Evolutionary conservation across 208 protist species (phyloP).

Genomic region (Crithidia mellificae): DNA sequence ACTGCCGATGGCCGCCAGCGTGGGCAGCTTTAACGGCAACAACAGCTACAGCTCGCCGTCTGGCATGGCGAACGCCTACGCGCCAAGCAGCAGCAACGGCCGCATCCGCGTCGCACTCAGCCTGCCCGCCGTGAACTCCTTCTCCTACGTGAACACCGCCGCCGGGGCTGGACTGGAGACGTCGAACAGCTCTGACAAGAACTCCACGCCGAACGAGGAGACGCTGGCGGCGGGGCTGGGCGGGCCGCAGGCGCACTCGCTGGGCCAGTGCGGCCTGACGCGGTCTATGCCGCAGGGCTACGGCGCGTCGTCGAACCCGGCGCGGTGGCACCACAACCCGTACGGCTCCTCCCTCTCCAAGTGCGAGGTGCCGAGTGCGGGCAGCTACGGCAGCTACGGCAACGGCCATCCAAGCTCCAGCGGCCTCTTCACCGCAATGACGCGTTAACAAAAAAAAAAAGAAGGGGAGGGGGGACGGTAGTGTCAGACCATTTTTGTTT

Average conservation of each 20-base stretch:
- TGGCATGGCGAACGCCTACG: background rate
- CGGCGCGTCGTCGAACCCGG: constrained; percentile 12
- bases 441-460: constrained; percentile 1
- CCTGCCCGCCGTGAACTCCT: constrained; percentile 15
- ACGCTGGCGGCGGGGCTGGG: constrained; percentile 11
- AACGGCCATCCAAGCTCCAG: background rate
- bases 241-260: background rate
- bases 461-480: background rate
- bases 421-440: constrained; percentile 11
- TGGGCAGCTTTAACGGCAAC: constrained; percentile 22
- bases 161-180: constrained; percentile 2
- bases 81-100: constrained; percentile 6
- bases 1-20: constrained; percentile 10
- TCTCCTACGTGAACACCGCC: background rate
- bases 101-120: constrained; percentile 26
- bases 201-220: constrained; percentile 13
- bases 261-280: constrained; percentile 11
- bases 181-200: constrained; percentile 36
- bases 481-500: background rate
- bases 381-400: constrained; percentile 9
- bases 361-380: constrained; percentile 11
- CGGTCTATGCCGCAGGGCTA: constrained; percentile 19
- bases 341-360: constrained; percentile 19
- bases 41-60: constrained; percentile 7
- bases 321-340: constrained; percentile 39